Evolutionary conservation across 345 rosid species (phyloP), one percentile per base, ranked within the genome.

Genomic region (Psidium friedrichsthalianum): DNA sequence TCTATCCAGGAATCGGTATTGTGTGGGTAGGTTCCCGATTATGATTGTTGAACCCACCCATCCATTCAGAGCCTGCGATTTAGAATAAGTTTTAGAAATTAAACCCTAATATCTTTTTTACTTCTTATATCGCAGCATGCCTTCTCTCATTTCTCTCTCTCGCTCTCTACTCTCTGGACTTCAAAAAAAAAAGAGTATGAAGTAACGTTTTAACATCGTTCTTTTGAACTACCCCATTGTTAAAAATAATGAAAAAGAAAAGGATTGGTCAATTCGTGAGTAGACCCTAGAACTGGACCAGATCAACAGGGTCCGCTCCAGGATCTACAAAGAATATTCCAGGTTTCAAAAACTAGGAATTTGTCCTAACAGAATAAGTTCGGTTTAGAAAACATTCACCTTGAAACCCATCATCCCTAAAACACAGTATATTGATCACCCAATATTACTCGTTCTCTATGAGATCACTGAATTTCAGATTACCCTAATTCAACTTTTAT

Each of bases 221-320:
- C 74, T 61, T 61, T 6, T 0, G 36, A 61, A 27, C 15, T 29
- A 61, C 20, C 29, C 15, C 2, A 27, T 29, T 15, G 11, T 29
- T 14, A 61, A 27, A 15, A 6, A 54, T 6, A 20, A 6, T 6
- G 2, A 1, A 54, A 54, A 61, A 14, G 29, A 61, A 8, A 61
- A 47, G 51, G 9, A 47, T 47, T 47, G 51, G 11, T 47, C 51
- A 47, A 47, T 47, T 47, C 1, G 11, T 2, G 11, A 1, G 51
- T 47, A 47, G 1, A 47, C 51, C 51, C 51, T 47, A 8, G 51
- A 47, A 47, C 51, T 47, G 11, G 51, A 47, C 51, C 51, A 3
- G 51, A 15, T 10, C 5, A 0, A 61, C 16, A 14, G 2, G 11
- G 11, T 61, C 11, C 0, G 5, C 29, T 61, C 8, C 0, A 27